phyloP scores from a whole-genome alignment of 73 alveolate genomes.

The Halteria grandinella region DNA sequence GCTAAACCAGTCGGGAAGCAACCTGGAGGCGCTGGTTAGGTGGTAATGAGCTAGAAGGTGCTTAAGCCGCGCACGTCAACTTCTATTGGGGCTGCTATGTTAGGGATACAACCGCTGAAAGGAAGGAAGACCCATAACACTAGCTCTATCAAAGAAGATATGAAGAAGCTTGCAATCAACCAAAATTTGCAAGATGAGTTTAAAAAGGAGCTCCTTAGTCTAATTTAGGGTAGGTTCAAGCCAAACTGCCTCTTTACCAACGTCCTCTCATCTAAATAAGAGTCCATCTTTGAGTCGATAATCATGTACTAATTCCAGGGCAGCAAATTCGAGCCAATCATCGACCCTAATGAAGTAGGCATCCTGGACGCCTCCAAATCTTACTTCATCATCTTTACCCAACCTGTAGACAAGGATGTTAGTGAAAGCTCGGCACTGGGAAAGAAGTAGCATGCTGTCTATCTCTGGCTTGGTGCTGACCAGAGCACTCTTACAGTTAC shows the following conservation, averaged over 20 bases:
- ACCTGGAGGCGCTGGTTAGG: no score
- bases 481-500: neutral
- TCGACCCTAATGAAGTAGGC: slow-evolving; percentile 13
- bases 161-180: no score
- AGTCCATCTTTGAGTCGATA: slow-evolving; percentile 10
- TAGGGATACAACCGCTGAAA: no score
- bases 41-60: no score
- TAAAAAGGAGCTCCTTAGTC: neutral
- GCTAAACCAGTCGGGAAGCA: no score
- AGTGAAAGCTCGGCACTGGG: neutral
- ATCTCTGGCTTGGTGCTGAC: slow-evolving; percentile 60
- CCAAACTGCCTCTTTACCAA: slow-evolving; percentile 11
- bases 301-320: slow-evolving; percentile 12
- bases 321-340: slow-evolving; percentile 15
- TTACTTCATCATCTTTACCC: slow-evolving; percentile 32
- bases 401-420: neutral
- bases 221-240: neutral
- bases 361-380: slow-evolving; percentile 39
- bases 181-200: no score
- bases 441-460: slow-evolving; percentile 39
- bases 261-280: no score
- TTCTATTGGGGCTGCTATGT: no score
- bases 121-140: no score
- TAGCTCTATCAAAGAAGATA: no score
- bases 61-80: no score